Base-by-base conservation (phyloP, 2,329 filamentous ascomycete species). In the Chaetomium sp. region DNA sequence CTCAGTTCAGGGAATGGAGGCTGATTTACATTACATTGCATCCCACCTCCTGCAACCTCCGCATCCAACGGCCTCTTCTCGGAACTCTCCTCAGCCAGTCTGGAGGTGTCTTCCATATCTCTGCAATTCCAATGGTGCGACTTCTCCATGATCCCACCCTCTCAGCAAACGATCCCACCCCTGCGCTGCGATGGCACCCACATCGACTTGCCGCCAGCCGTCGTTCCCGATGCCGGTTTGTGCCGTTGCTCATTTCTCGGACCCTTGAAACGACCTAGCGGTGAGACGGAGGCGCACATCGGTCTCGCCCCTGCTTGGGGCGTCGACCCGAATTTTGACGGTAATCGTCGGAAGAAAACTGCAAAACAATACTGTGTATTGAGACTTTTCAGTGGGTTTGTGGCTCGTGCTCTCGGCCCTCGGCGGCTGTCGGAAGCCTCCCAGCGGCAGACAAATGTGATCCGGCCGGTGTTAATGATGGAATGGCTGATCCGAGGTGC, bases 391-490 rank as follows among this genome's bases (percentile, higher is more conserved):
- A 16, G 33, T 42, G 23, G 16, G 21, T 47, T 47, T 2, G 49
- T 42, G 50, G 29, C 31, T 12, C 42, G 54, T 35, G 45, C 19
- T 3, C 19, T 25, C 67, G 67, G 67, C 57, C 63, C 42, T 68
- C 67, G 65, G 67, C 65, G 67, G 67, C 60, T 67, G 19, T 68
- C 67, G 67, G 66, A 16, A n/a, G 27, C 8, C 42, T 25, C 13
- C 1, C 23, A 21, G 16, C 27, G 23, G 21, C 19, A 21, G 29
- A n/a, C 29, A n/a, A 55, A 10, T 21, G 29, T 10, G 33, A 42
- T 35, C 53, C 31, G n/a, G 53, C 33, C 27, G 21, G n/a, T 5
- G 19, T 35, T 13, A 38, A 21, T 16, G n/a, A 5, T 12, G 23
- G 29, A 25, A 42, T 21, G 45, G 23, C 54, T 45, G 8, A 51